Base-by-base conservation (phyloP, 139 green algal genomes). In the Diplosphaera chodatii region DNA sequence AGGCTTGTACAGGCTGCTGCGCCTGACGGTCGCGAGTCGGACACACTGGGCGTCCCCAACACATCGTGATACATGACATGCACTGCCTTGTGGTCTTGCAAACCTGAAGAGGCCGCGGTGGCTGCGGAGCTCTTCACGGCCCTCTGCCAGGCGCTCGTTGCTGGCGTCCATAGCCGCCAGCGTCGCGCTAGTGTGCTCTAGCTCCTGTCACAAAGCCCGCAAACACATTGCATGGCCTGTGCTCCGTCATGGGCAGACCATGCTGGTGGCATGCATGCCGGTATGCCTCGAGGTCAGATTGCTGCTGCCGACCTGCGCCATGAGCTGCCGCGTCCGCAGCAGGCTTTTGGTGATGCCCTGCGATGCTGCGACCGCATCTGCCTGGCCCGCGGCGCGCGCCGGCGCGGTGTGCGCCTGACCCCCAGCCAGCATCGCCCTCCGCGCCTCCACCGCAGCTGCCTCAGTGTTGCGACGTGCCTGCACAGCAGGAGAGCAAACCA, bases 301-400 rank as follows among this genome's bases (percentile, higher is more conserved):
- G 6, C 48, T n/a, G 13, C 6, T 20, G 32, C 1, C 1, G 28
- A 78, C 73, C 76, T 89, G 79, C 25, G 69, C 25, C 74, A 91
- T 74, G 34, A 88, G 63, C 72, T 88, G 80, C 8, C 77, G 81
- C 0, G 87, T 89, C 28, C 89, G 82, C 67, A 83, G 70, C 74
- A 95, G 77, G 73, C 80, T 84, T 28, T 82, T 78, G 8, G 89
- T 95, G 27, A 89, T 81, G 55, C 84, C 78, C 66, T 88, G 67
- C 0, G 82, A 74, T 3, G 77, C 75, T 18, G 69, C 32, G 29
- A 89, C 68, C 18, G 80, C 32, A 29, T 87, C 79, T 30, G 72
- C 71, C 78, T 89, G 81, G 2, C 68, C 77, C 40, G 77, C 48
- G 31, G 87, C 67, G 68, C 79, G 64, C n/a, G 71, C 77, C 74